phyloP scores from a whole-genome alignment of 1,139 yeast genomes.

The Yamadazyma spencermartinsiae region DNA sequence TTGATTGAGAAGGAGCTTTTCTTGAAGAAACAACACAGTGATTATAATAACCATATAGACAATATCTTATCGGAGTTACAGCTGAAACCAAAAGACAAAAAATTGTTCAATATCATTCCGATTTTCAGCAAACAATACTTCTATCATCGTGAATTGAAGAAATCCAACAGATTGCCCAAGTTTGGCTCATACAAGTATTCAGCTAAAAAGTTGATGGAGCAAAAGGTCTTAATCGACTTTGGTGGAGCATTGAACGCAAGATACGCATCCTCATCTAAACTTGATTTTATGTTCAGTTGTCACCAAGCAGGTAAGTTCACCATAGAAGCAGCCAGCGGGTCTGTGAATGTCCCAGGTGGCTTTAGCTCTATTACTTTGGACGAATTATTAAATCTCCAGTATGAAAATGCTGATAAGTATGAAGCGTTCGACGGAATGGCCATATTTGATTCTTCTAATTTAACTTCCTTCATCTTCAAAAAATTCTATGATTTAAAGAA shows the following conservation, averaged over 20 bases:
- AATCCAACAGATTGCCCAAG: slow-evolving; percentile 66
- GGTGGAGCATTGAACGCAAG: slow-evolving; percentile 47
- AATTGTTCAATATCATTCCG: slow-evolving; percentile 52
- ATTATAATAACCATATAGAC: slow-evolving; percentile 72
- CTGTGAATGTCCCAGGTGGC: slow-evolving; percentile 53
- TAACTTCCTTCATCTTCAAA: slow-evolving; percentile 66
- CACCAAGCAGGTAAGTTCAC: slow-evolving; percentile 72
- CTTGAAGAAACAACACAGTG: slow-evolving; percentile 59
- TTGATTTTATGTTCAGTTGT: slow-evolving; percentile 75
- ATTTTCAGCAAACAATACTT: slow-evolving; percentile 80
- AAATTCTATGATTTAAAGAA: slow-evolving; percentile 61
- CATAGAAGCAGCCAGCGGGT: slow-evolving; percentile 58
- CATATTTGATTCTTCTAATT: slow-evolving; percentile 61
- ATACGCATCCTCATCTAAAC: slow-evolving; percentile 56
- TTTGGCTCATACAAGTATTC: slow-evolving; percentile 86
- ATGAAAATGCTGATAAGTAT: slow-evolving; percentile 52
- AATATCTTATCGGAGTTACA: slow-evolving; percentile 64
- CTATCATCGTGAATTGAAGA: slow-evolving; percentile 71
- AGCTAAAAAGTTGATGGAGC: slow-evolving; percentile 73
- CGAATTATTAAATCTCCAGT: slow-evolving; percentile 67
- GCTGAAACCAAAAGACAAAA: slow-evolving; percentile 51
- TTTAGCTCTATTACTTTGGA: slow-evolving; percentile 58
- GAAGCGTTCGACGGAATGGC: slow-evolving; percentile 66
- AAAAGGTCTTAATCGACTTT: slow-evolving; percentile 62
- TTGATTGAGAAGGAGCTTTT: slow-evolving; percentile 62